Conservation (phyloP, 805 yeast species). For the Suhomyces prunicola region DNA sequence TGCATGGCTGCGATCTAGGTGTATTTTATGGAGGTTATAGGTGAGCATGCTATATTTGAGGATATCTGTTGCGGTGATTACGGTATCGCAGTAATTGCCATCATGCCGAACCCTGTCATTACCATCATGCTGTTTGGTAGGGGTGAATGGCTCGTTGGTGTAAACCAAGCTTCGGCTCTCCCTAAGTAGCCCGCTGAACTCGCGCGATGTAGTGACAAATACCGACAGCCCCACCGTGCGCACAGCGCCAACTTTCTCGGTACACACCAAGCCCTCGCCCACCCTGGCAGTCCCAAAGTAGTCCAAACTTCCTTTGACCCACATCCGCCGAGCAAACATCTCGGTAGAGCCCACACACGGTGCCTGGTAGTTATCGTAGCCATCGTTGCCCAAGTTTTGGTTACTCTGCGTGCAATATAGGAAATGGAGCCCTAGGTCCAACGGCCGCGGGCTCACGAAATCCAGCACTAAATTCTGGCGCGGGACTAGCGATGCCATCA, state of each 20-base stretch:
- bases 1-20: conserved; percentile 62
- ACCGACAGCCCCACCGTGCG: conserved; percentile 34
- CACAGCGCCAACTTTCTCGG: conserved; percentile 49
- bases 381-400: conserved; percentile 56
- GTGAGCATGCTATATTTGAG: conserved; percentile 72
- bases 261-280: conserved; percentile 36
- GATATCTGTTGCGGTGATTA: conserved; percentile 42
- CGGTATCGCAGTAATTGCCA: conserved; percentile 11
- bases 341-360: conserved; percentile 35
- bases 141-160: conserved; percentile 39
- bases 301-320: conserved; percentile 69
- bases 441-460: not conserved
- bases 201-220: conserved; percentile 57
- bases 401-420: conserved; percentile 63
- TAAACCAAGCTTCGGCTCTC: conserved; percentile 66
- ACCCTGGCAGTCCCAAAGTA: conserved; percentile 20
- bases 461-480: not conserved
- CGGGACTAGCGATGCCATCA: not conserved
- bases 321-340: conserved; percentile 61
- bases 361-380: conserved; percentile 77
- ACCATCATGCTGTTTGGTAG: not conserved
- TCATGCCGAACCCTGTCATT: not conserved
- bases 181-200: conserved; percentile 32
- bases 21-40: conserved; percentile 82
- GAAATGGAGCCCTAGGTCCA: conserved; percentile 55